Evolutionary conservation across 495 filamentous ascomycete species (phyloP), one percentile per base, ranked within the genome.

Genomic region (Clavariopsis aquatica): DNA sequence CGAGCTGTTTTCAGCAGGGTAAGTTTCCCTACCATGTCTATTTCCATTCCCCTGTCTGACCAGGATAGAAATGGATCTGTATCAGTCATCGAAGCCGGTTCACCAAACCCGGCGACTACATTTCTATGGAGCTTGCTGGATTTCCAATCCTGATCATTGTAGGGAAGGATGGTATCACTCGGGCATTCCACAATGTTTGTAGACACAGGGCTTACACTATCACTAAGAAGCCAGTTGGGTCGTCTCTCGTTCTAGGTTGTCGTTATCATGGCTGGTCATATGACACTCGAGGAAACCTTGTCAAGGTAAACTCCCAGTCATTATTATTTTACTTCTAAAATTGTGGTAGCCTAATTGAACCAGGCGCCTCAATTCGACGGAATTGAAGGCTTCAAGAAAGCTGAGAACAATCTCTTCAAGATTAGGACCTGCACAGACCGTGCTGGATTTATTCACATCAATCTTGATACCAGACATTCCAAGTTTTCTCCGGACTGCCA

Each of bases 191-290:
- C 46, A 72, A 72, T 27, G 69, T 72, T 8, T 72, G 69, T 53
- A 51, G 69, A 22, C 69, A 72, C 31, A 51, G 69, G 34, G 69
- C 69, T 19, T 72, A 72, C 52, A 66, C 66, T 1, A 49, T 72
- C 20, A 62, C 66, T 2, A 59, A 60, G 49, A 72, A 72, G 45
- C 41, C 57, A 1, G 52, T 62, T 8, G 69, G 69, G 1, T 64
- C 62, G 13, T 60, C 58, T 28, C 53, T 69, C 4, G 66, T 72
- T 5, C 66, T 72, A 1, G 66, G 66, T 1, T 72, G 69, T 52
- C 49, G 63, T 12, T 72, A 72, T 46, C 69, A 72, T 62, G 69
- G 69, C n/a, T 72, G 69, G 69, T 64, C 62, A 24, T 72, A 72
- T 41, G 59, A 72, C 49, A 67, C 62, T 0, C 59, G 47, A 49